Evolutionary conservation across 495 filamentous ascomycete species (phyloP), one percentile per base, ranked within the genome.

Genomic region (Rusavskia elegans): DNA sequence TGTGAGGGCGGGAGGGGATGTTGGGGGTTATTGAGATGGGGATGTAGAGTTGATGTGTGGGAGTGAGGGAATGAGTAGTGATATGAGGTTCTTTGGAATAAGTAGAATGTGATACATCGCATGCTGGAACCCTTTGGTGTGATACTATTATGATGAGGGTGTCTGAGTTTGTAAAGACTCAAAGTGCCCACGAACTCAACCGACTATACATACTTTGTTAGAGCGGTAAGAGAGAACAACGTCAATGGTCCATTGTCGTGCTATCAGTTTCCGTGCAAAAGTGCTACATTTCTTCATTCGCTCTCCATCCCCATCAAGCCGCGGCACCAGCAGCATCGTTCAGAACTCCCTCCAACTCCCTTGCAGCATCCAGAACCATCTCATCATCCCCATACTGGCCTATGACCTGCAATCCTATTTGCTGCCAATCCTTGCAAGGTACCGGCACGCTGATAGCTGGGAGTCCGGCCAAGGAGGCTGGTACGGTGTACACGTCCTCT

Each of bases 401-500:
- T 55, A 97, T 81, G 8, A 97, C 65, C 64, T 99, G 92, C 55
- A 99, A 75, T 0, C 93, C 92, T 8, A 79, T 76, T 41, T 45
- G 62, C 29, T 50, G 25, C 20, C 37, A 30, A 17, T 21, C 29
- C 4, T 17, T 46, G 6, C 78, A 63, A 1, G 63, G 63, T 19
- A 90, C 75, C 4, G 92, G 93, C 11, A 97, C 70, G 57, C 86
- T 94, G 40, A 94, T 76, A 17, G 89, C 86, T 11, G 92, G 92
- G 35, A 99, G 69, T 3, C 92, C 93, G 6, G 92, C 93, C 54
- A 99, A 66, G 61, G 85, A 95, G 20, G 93, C 88, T 14, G 92
- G 92, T 8, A 97, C 92, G 0, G 92, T 97, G 64, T 96, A 86
- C 14, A 95, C 86, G 69, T 99, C 92, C 58, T 87, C 94, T 66